Evolutionary conservation across 2,329 filamentous ascomycete genomes (phyloP), one percentile per base, ranked within the genome.

Genomic region (Xylariaceae sp.): DNA sequence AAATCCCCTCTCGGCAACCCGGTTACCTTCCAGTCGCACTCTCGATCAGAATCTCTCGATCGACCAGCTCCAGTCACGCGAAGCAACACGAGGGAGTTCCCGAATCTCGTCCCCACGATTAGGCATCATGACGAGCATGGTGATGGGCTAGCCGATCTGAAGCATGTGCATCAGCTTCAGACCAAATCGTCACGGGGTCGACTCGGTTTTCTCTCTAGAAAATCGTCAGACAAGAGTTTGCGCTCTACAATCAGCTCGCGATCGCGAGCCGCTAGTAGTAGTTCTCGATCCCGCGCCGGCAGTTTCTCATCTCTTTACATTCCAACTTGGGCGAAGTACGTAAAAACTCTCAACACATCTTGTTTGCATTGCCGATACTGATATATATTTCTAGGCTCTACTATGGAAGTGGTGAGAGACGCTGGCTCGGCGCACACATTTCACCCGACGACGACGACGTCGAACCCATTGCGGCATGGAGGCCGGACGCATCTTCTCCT

Each of bases 331-430:
- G 83, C 82, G 34, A 77, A 73, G 77, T 80, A 72, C 68, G 73
- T 57, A 18, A 44, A 53, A 34, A n/a, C 30, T 4, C 18, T 37
- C 5, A 10, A n/a, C 23, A 5, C 23, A 3, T 48, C 15, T 37
- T 34, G 13, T 13, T 7, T 23, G 5, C 11, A 39, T 34, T 9
- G 13, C 51, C 9, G 17, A 54, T 54, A 18, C 47, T 62, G 52
- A 64, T 41, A 17, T 39, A 52, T 49, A 72, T 75, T 73, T 30
- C 23, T 47, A 85, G 80, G 65, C 75, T 90, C 13, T 92, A 91
- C 73, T 92, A 92, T 71, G 84, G 85, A 41, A 85, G 84, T 56
- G 85, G 86, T 54, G 86, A 83, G 71, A 80, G 78, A 61, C 80
- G 75, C 51, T 83, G 75, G 58, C 72, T 88, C 52, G 76, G 77